Base-by-base conservation (phyloP, 169 alveolate genomes). In the Plasmodium gaboni region DNA sequence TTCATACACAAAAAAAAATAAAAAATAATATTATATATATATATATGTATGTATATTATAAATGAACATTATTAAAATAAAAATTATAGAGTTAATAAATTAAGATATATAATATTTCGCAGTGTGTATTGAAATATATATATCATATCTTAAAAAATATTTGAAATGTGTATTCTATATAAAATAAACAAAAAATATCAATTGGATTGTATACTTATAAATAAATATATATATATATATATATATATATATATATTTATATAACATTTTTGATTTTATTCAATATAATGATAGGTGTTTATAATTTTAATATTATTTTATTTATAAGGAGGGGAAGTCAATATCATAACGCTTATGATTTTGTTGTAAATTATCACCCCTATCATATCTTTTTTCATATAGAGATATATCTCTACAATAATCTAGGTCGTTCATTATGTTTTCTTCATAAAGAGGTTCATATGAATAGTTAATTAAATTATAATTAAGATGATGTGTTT, bases 391-490 rank as follows among this genome's bases (percentile, higher is more conserved):
- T 38, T 48, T 76, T 61, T 76, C 88, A 38, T 76, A 76, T 46
- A 76, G 24, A n/a, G 76, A 63, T 63, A 76, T 76, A 22, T 76
- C 88, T 53, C 88, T 46, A 28, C 88, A 76, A 51, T 63, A 76
- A 15, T 76, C 88, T 44, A 64, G 6, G 8, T 63, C 68, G 24
- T 76, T 67, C 26, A 76, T 48, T 2, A 48, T 8, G 15, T 46
- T 6, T 9, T 17, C 65, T 10, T 22, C 51, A 55, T 76, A 67
- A 51, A 24, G 10, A 2, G n/a, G 13, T 38, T 76, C 63, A 55
- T 32, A 3, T 7, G 51, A 1, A 38, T 72, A 10, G 13, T 73
- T 73, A 32, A 44, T 26, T 12, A 69, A 44, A 15, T 69, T 69
- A 10, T 69, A 69, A 46, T 69, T 69, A 44, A 64, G 5, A 64